phyloP scores from a whole-genome alignment of 177 flowering plant genomes.

The Vitis hybrid region DNA sequence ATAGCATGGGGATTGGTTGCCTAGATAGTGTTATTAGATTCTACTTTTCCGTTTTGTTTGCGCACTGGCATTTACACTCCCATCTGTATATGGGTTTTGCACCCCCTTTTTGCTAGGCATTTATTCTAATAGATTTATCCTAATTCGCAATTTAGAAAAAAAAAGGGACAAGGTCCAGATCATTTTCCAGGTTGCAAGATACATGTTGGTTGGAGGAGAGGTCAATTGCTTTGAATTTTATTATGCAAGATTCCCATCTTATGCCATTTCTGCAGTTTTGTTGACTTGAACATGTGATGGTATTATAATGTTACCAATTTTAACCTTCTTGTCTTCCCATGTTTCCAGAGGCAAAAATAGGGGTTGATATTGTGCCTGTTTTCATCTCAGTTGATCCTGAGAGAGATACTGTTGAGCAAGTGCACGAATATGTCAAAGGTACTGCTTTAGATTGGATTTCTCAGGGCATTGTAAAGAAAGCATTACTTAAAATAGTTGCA shows the following conservation, averaged over 20 bases:
- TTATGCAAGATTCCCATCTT: too few relatives aligned
- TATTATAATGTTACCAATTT: not conserved
- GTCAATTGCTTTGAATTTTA: too few relatives aligned
- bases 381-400: conserved; percentile 98
- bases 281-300: not conserved
- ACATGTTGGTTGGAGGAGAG: not conserved
- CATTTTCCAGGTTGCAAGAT: not conserved
- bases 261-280: not conserved
- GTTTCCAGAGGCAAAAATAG: conserved; percentile 61
- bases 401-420: conserved; percentile 97
- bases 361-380: conserved; percentile 74
- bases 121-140: too few relatives aligned
- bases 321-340: conserved; percentile 6
- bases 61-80: too few relatives aligned
- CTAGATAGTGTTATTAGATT: too few relatives aligned
- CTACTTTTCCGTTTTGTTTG: too few relatives aligned
- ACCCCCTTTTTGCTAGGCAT: too few relatives aligned
- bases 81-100: too few relatives aligned
- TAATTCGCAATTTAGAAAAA: too few relatives aligned
- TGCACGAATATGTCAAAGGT: conserved; percentile 90
- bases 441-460: not conserved
- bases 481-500: not conserved
- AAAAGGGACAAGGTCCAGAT: not conserved
- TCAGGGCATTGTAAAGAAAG: not conserved
- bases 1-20: too few relatives aligned